phyloP scores from a whole-genome alignment of 305 asterid genomes.

The Fraxinus albicans region DNA sequence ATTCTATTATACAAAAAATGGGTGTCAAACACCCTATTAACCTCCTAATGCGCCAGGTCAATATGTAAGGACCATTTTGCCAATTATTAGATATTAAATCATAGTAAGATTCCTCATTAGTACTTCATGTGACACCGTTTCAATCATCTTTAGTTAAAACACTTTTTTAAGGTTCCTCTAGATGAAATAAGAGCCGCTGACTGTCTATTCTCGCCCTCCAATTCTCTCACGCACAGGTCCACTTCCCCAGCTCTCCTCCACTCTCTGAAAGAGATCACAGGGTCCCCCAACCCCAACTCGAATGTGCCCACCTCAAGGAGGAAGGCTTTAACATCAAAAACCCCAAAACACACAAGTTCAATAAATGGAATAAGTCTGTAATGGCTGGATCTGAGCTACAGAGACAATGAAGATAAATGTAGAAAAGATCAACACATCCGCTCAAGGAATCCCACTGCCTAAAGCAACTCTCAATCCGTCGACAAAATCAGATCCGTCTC shows the following conservation, averaged over 20 bases:
- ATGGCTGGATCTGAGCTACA: slow-evolving; percentile 51
- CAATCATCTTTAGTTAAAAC: neutral
- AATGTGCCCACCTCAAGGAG: neutral
- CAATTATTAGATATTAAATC: no score
- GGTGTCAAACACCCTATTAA: no score
- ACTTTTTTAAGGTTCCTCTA: neutral
- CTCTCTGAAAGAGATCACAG: neutral
- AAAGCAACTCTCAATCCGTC: slow-evolving; percentile 28
- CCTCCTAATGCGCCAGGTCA: no score
- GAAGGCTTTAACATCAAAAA: neutral
- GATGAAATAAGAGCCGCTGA: slow-evolving; percentile 48
- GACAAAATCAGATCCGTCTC: slow-evolving; percentile 58
- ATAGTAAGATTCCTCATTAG: no score
- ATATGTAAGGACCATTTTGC: no score
- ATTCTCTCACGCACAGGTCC: neutral
- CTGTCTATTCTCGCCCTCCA: slow-evolving; percentile 27
- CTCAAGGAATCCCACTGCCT: slow-evolving; percentile 27
- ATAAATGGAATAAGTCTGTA: slow-evolving; percentile 7
- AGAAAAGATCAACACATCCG: slow-evolving; percentile 24
- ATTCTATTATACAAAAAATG: no score
- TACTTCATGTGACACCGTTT: neutral
- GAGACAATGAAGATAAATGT: slow-evolving; percentile 60
- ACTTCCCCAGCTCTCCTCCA: neutral
- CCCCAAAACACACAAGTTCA: neutral
- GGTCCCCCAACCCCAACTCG: neutral